phyloP scores from a whole-genome alignment of 2,329 filamentous ascomycete genomes.

The Xylaria sp. region DNA sequence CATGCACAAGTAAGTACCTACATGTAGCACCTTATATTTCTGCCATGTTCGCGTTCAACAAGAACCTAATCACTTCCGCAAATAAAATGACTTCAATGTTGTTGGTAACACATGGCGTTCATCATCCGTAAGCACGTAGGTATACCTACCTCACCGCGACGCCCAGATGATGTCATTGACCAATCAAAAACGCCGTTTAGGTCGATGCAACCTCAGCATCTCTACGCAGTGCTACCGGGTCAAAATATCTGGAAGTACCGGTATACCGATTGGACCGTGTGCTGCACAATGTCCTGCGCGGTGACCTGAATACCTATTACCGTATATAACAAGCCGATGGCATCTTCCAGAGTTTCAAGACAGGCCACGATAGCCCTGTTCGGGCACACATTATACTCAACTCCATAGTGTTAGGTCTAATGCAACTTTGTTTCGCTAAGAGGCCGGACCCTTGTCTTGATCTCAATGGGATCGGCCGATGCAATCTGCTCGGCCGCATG shows the following conservation, averaged over 20 bases:
- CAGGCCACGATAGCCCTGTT: not conserved
- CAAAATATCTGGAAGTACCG: not conserved
- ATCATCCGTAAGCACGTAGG: not conserved
- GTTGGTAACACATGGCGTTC: not conserved
- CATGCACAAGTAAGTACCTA: not conserved
- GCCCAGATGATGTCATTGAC: constrained; percentile 28
- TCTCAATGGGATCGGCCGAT: constrained; percentile 1
- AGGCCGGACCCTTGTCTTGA: not conserved
- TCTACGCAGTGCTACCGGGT: not conserved
- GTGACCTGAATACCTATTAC: too few relatives aligned
- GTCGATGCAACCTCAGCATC: not conserved
- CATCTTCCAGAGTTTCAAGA: not conserved
- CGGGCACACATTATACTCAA: not conserved
- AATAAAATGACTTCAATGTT: not conserved
- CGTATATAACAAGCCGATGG: not conserved
- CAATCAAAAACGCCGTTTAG: constrained; percentile 1
- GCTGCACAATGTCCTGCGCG: not conserved
- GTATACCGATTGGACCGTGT: not conserved
- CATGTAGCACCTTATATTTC: not conserved
- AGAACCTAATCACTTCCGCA: too few relatives aligned
- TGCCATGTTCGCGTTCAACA: too few relatives aligned
- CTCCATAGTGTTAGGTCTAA: not conserved
- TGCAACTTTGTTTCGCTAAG: not conserved
- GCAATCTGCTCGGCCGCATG: constrained; percentile 2
- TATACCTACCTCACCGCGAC: constrained; percentile 11